Evolutionary conservation across 1,284 basidiomycete species (phyloP).

Genomic region (Violaceomyces palustris): DNA sequence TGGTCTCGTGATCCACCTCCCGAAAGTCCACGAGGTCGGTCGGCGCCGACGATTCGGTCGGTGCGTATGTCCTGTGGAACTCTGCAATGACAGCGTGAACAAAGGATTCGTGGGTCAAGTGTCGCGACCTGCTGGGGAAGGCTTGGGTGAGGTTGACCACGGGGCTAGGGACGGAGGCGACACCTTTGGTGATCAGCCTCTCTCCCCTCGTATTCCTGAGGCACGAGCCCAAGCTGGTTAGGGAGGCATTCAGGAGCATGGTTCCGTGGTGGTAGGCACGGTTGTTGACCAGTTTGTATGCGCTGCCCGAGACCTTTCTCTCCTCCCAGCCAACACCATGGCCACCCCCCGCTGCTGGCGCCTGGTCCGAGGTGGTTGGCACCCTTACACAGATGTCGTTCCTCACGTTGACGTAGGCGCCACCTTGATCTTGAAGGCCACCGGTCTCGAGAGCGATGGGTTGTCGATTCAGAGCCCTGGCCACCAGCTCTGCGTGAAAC

Average conservation of each 20-base stretch:
- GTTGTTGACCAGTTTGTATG: slow-evolving; percentile 88
- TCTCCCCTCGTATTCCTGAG: slow-evolving; percentile 66
- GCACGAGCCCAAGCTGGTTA: slow-evolving; percentile 33
- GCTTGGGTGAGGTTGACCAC: slow-evolving; percentile 72
- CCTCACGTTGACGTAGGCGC: slow-evolving; percentile 69
- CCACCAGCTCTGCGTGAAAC: slow-evolving; percentile 71
- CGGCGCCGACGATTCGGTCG: too few relatives aligned
- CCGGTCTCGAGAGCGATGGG: slow-evolving; percentile 26
- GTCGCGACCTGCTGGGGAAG: slow-evolving; percentile 53
- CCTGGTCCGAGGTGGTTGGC: slow-evolving; percentile 57
- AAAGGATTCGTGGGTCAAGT: slow-evolving; percentile 67
- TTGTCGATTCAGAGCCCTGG: slow-evolving; percentile 67
- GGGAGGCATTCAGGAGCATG: slow-evolving; percentile 69
- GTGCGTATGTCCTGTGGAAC: slow-evolving; percentile 65
- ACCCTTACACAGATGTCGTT: slow-evolving; percentile 63
- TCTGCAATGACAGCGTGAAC: slow-evolving; percentile 66
- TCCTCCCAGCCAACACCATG: slow-evolving; percentile 12
- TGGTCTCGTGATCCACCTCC: slow-evolving; percentile 21
- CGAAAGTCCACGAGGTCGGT: neutral
- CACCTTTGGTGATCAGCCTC: slow-evolving; percentile 71
- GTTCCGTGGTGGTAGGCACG: slow-evolving; percentile 97
- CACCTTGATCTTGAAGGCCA: slow-evolving; percentile 1
- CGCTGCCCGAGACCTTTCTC: slow-evolving; percentile 84
- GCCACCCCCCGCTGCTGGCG: slow-evolving; percentile 2
- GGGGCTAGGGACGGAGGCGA: slow-evolving; percentile 84